Base-by-base conservation (phyloP, 148 eudicot species). In the Vaccinium myrtillus region DNA sequence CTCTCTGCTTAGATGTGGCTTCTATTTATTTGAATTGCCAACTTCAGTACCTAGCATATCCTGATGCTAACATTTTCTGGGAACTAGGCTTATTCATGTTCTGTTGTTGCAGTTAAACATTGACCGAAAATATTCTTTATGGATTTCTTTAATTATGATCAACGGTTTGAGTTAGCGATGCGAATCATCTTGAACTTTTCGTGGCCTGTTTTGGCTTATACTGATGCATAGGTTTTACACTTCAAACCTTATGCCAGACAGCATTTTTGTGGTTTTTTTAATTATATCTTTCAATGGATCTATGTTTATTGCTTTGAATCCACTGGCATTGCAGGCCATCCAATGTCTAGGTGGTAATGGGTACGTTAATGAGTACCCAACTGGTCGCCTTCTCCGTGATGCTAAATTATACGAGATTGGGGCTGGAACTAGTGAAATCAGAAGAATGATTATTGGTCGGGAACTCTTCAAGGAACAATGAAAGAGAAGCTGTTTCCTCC, bases 291-390 rank as follows among this genome's bases (percentile, higher is more conserved):
- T 53, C 2, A 6, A 46, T 21, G 49, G 63, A 83, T 46, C 19
- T 16, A 43, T 43, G 15, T 6, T 85, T 80, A 81, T 77, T 46
- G 9, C 9, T 36, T 54, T n/a, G 74, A 25, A 43, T 76, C 61
- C 11, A 27, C 27, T 69, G 27, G 12, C 79, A 65, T 83, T 86
- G 81, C 95, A 97, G 98, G 99, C 98, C 46, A 91, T 97, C 86
- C 99, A 97, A 78, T 97, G 98, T 89, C 90, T 97, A 39, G 98
- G 99, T 39, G 99, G 99, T 36, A 95, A 95, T 54, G 99, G 98
- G 9, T 97, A 97, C 30, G 96, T 97, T 51, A 97, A 97, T 51
- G 98, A 97, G 81, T 97, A 97, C 85, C 93, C 96, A 59, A 95
- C 98, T 0, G 99, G 99, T 25, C 98, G 99, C 51, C 87, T 95